Evolutionary conservation across 257 asterid genomes (phyloP), one percentile per base, ranked within the genome.

Genomic region (Solanum sitiens): DNA sequence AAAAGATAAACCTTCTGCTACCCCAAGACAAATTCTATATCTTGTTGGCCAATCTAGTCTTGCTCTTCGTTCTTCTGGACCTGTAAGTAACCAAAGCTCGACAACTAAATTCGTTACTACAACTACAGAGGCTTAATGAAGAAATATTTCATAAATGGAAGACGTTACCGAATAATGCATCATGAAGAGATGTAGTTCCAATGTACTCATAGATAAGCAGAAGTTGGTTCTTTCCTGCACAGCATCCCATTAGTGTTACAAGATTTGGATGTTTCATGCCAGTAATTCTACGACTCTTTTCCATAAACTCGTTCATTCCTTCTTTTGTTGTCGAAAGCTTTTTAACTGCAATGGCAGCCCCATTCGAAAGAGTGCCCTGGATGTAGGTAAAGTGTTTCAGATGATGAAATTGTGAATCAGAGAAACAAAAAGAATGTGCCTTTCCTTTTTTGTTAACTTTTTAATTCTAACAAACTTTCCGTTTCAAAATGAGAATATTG

Each of bases 1-100:
- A 47, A 68, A 86, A 42, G 50, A 6, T 86, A 86, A 79, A 68
- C 88, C 88, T 86, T 86, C 44, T 18, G 88, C 88, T 86, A 86
- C 9, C 27, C 88, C 88, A 68, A 86, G 70, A 73, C 88, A 72
- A 45, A 86, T 86, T 21, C 11, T 86, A 18, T 18, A 53, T 80
- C 88, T 50, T 12, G 61, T 74, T 53, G 27, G 16, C 88, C 88
- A 86, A 74, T 72, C 30, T 37, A 86, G 71, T 53, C 4, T n/a
- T 59, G 3, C 18, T 21, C 32, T 14, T 21, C 21, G 32, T 74
- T 74, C 32, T 0, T 74, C 35, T 39, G 84, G 39, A 47, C 59
- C 88, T 86, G 84, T 70, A 74, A 53, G 82, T 73, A 73, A 3
- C 18, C 83, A 74, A 74, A 74, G 53, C 32, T 37, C 53, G 25